phyloP scores from a whole-genome alignment of 2,329 filamentous ascomycete species.

The Phaeosphaeriaceae sp. region DNA sequence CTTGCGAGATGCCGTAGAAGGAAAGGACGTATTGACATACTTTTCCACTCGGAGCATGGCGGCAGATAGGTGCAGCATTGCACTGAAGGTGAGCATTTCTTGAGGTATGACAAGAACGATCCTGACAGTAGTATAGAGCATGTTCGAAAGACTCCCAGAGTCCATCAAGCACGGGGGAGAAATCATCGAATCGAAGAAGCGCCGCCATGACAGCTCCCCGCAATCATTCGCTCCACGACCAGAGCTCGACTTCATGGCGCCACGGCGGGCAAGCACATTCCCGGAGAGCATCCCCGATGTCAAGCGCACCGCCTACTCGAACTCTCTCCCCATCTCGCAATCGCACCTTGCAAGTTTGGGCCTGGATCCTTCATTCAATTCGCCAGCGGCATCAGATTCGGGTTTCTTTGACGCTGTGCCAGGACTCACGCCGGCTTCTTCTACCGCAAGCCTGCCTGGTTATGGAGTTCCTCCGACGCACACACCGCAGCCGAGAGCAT shows the following conservation, averaged over 20 bases:
- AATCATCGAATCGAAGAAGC: slow-evolving; percentile 44
- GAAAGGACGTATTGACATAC: slow-evolving; percentile 80
- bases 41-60: slow-evolving; percentile 86
- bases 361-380: slow-evolving; percentile 35
- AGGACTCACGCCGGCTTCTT: slow-evolving; percentile 44
- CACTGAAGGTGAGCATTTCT: slow-evolving; percentile 70
- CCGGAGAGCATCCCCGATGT: slow-evolving; percentile 41
- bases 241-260: slow-evolving; percentile 27
- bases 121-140: slow-evolving; percentile 59
- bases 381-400: slow-evolving; percentile 33
- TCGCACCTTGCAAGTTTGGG: slow-evolving; percentile 37
- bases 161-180: slow-evolving; percentile 62
- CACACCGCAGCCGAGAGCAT: slow-evolving; percentile 34
- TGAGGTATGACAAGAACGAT: background rate
- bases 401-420: slow-evolving; percentile 42
- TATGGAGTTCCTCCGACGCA: slow-evolving; percentile 33
- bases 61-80: slow-evolving; percentile 82
- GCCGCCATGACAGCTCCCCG: slow-evolving; percentile 48
- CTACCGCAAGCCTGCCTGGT: slow-evolving; percentile 36
- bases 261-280: slow-evolving; percentile 47
- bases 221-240: slow-evolving; percentile 36
- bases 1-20: slow-evolving; percentile 82
- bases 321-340: slow-evolving; percentile 39
- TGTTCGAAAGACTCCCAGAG: slow-evolving; percentile 86
- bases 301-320: slow-evolving; percentile 34